These are phyloP conservation scores for Cladosporium colombiae DNA, from an alignment of 2,329 filamentous ascomycete genomes.

Conservation along the genomic window DNA sequence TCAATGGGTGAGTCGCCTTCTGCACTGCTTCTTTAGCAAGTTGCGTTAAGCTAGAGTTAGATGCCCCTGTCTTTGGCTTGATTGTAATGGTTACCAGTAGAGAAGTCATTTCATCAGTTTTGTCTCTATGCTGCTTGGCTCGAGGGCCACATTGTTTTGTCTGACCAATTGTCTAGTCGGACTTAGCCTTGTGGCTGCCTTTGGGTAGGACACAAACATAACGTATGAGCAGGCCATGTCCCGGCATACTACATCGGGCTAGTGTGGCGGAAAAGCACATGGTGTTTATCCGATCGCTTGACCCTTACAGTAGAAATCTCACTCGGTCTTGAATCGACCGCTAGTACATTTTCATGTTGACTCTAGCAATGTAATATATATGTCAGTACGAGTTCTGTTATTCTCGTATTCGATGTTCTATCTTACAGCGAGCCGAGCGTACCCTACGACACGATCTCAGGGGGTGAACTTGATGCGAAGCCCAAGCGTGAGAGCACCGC, in stretches of 20 bases:
- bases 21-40: neutral
- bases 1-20: too few species aligned
- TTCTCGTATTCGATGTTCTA: neutral
- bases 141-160: neutral
- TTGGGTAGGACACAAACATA: neutral
- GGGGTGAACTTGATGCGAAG: neutral
- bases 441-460: neutral
- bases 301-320: neutral
- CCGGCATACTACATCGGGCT: neutral
- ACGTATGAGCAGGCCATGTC: neutral
- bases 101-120: too few species aligned
- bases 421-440: neutral
- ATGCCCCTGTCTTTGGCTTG: neutral
- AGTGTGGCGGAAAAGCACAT: neutral
- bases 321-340: neutral
- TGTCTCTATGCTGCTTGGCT: neutral
- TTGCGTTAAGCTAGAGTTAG: neutral
- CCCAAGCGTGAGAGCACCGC: neutral
- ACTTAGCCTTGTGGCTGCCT: neutral
- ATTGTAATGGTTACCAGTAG: too few species aligned
- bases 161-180: neutral
- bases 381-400: neutral
- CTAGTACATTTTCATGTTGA: neutral
- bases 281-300: neutral
- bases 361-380: neutral